Conservation (phyloP, 495 filamentous ascomycete species). For the Penicillium canariense region DNA sequence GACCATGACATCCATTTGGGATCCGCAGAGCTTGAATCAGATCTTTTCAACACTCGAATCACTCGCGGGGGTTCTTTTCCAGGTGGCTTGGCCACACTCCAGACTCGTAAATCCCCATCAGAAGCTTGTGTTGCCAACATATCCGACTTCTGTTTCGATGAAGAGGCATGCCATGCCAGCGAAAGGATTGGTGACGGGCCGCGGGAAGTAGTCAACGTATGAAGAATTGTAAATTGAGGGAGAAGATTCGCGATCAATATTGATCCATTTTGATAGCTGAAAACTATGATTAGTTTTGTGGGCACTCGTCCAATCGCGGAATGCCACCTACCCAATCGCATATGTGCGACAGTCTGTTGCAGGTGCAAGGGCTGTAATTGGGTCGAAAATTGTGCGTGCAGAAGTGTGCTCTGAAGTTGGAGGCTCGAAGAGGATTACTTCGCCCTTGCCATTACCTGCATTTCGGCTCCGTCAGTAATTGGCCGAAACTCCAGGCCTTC, state of each 20-base stretch:
- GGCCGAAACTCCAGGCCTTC: not conserved
- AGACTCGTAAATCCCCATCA: conserved; percentile 91
- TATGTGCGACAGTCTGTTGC: conserved; percentile 92
- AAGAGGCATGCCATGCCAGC: conserved; percentile 97
- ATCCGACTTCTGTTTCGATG: conserved; percentile 93
- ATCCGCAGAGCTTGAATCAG: conserved; percentile 65
- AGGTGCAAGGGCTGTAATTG: conserved; percentile 88
- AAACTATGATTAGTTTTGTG: conserved; percentile 1
- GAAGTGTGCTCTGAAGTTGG: conserved; percentile 91
- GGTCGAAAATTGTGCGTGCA: conserved; percentile 87
- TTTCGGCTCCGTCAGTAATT: conserved; percentile 4
- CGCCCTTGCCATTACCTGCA: conserved; percentile 83
- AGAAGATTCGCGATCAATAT: conserved; percentile 86
- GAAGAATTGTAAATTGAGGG: conserved; percentile 90
- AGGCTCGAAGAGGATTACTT: conserved; percentile 92
- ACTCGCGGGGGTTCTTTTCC: conserved; percentile 74
- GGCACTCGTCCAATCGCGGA: not conserved
- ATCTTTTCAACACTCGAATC: conserved; percentile 80
- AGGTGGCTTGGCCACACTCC: conserved; percentile 90
- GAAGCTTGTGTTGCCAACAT: conserved; percentile 93
- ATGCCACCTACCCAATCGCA: conserved; percentile 78
- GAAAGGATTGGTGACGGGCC: conserved; percentile 84
- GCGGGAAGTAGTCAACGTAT: conserved; percentile 80
- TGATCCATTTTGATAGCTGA: conserved; percentile 90
- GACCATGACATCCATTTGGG: conserved; percentile 98